Percentiles rank a stretch among this genome's conserved stretches.
Evolutionary conservation across 176 grass and related monocot species (phyloP).

Genomic region (Hordeum vulgare): MorexV3_pseudomolecules_assembly NC_058524.1:604324700-604325199

Average conservation of each 20-base stretch:
- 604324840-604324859: too few species aligned
- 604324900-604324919: background rate
- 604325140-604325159: background rate
- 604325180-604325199: too few species aligned
- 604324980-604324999: too few species aligned
- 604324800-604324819: too few species aligned
- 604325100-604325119: background rate
- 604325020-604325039: background rate
- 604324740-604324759: background rate
- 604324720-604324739: background rate
- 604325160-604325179: background rate
- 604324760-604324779: background rate
- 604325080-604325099: background rate
- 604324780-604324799: background rate
- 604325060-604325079: background rate
- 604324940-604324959: background rate
- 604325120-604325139: background rate
- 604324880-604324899: too few species aligned
- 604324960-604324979: too few species aligned
- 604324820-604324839: too few species aligned
- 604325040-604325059: background rate
- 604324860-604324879: too few species aligned
- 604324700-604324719: background rate
- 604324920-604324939: background rate
- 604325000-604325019: background rate